Conservation (phyloP, 1,139 yeast species). For the Yarrowia galli region DNA sequence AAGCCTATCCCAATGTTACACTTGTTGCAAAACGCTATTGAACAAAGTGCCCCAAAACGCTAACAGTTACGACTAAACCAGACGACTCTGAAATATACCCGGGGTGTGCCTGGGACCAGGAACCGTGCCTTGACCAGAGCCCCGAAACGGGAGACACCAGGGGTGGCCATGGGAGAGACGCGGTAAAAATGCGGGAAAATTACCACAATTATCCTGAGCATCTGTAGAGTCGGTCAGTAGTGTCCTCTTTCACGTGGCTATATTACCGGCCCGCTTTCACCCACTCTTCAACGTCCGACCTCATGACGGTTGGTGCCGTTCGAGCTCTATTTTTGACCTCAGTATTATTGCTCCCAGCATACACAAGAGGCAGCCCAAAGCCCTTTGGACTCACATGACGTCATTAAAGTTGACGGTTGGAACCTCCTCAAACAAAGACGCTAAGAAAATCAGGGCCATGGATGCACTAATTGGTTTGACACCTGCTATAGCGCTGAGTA, state of each 20-base stretch:
- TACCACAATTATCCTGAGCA: too few relatives aligned
- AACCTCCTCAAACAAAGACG: not conserved
- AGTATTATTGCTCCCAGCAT: not conserved
- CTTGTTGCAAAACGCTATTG: not conserved
- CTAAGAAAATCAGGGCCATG: constrained; percentile 17
- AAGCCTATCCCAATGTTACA: constrained; percentile 12
- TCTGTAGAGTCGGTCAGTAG: too few relatives aligned
- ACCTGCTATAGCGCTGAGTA: not conserved
- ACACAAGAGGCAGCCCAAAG: too few relatives aligned
- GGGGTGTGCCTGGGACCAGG: constrained; percentile 33
- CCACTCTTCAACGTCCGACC: too few relatives aligned
- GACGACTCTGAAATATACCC: not conserved
- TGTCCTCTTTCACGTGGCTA: too few relatives aligned
- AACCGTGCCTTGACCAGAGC: constrained; percentile 20
- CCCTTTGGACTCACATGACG: constrained; percentile 22
- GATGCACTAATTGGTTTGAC: not conserved
- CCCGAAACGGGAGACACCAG: constrained; percentile 12
- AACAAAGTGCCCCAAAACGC: not conserved
- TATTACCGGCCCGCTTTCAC: too few relatives aligned
- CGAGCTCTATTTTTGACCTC: not conserved
- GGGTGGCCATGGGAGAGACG: not conserved
- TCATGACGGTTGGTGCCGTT: too few relatives aligned
- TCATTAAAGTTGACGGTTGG: constrained; percentile 30
- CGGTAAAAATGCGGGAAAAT: too few relatives aligned
- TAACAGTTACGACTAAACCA: not conserved